Conservation (phyloP, 2,329 filamentous ascomycete genomes). For the Xylariaceae sp. region DNA sequence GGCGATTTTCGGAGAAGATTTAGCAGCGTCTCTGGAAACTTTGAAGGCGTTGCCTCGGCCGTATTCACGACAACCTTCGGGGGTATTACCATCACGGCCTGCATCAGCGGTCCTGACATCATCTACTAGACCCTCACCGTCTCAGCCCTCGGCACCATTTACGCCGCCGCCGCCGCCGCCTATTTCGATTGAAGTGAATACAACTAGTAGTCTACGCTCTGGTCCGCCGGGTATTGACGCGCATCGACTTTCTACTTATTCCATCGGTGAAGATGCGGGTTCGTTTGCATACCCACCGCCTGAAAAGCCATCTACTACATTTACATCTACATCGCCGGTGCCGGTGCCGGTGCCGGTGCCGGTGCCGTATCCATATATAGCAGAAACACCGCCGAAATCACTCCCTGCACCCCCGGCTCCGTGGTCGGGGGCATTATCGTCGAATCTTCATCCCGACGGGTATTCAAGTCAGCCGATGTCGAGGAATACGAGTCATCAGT, state of each 20-base stretch:
- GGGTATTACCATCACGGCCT: conserved; percentile 14
- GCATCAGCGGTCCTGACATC: conserved; percentile 19
- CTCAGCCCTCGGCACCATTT: conserved; percentile 25
- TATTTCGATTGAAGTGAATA: conserved; percentile 29
- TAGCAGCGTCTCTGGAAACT: conserved; percentile 4
- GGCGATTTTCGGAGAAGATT: conserved; percentile 2
- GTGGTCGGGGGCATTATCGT: conserved; percentile 15
- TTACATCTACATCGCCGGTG: neutral
- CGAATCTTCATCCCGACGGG: conserved; percentile 31
- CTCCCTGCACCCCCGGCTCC: conserved; percentile 23
- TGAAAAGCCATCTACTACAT: neutral
- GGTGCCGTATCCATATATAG: conserved; percentile 24
- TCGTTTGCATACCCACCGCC: neutral
- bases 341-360: neutral
- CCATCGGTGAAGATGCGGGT: conserved; percentile 19
- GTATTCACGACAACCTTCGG: conserved; percentile 13
- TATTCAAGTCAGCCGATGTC: conserved; percentile 49
- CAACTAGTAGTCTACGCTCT: conserved; percentile 26
- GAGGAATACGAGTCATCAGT: conserved; percentile 40
- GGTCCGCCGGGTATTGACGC: conserved; percentile 9
- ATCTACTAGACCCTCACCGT: conserved; percentile 28
- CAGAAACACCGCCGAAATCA: conserved; percentile 19
- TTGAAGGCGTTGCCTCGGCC: conserved; percentile 8
- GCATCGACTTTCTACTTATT: conserved; percentile 15
- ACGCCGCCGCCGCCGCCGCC: conserved; percentile 29